phyloP scores from a whole-genome alignment of 106 monocot species.

The Dioscorea dumetorum region DNA sequence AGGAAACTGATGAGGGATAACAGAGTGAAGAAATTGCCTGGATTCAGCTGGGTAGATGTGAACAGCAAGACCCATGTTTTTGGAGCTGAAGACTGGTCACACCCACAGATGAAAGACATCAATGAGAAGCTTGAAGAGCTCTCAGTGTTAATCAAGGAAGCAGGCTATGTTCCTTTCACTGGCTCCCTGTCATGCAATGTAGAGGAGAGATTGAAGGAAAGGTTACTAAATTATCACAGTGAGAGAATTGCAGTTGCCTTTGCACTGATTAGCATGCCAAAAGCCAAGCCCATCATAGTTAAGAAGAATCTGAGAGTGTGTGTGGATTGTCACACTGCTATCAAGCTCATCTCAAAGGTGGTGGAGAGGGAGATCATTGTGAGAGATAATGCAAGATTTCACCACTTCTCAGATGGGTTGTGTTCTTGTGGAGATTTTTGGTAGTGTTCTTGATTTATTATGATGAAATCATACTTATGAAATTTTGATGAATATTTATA shows the following conservation, averaged over 20 bases:
- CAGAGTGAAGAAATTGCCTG: conserved; percentile 42
- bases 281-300: conserved; percentile 38
- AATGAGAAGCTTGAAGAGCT: conserved; percentile 50
- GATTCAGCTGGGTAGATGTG: conserved; percentile 56
- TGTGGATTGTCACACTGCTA: conserved; percentile 54
- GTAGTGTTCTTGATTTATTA: conserved; percentile 6
- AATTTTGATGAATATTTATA: no score
- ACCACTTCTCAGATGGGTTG: conserved; percentile 51
- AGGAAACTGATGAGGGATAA: conserved; percentile 43
- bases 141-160: conserved; percentile 24
- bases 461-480: no score
- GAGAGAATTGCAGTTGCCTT: conserved; percentile 74
- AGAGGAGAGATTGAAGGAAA: conserved; percentile 48
- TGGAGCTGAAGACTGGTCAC: conserved; percentile 34
- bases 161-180: conserved; percentile 52
- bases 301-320: conserved; percentile 70
- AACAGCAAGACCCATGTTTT: conserved; percentile 55
- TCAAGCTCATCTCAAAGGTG: conserved; percentile 59
- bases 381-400: conserved; percentile 57
- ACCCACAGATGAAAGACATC: conserved; percentile 39
- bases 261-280: conserved; percentile 34
- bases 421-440: conserved; percentile 80
- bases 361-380: conserved; percentile 53
- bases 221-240: conserved; percentile 43
- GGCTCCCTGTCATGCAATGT: conserved; percentile 21